Evolutionary conservation across 495 filamentous ascomycete species (phyloP).

Genomic region (Penicillium psychrofluorescens): DNA sequence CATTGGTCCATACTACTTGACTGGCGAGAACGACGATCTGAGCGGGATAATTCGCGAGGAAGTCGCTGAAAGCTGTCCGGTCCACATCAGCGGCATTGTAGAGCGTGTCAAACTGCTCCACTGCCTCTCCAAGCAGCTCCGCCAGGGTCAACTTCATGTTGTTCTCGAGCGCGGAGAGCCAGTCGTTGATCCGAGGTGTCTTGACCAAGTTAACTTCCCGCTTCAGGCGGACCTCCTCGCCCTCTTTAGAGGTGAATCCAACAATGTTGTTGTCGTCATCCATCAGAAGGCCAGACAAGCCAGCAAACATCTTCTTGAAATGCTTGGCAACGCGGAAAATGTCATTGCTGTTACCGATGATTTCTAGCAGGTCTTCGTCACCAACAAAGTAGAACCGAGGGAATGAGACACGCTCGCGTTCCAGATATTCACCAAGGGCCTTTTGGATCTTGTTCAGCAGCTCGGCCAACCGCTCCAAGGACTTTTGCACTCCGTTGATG

Average conservation of each 20-base stretch:
- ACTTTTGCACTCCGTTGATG: conserved; percentile 92
- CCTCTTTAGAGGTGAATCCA: conserved; percentile 93
- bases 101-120: conserved; percentile 62
- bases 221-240: conserved; percentile 80
- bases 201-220: conserved; percentile 86
- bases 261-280: conserved; percentile 84
- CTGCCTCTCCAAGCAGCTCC: conserved; percentile 79
- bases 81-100: conserved; percentile 62
- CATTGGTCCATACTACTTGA: conserved; percentile 88
- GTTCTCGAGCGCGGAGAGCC: conserved; percentile 81
- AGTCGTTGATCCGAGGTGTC: conserved; percentile 95
- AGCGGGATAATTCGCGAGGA: conserved; percentile 74
- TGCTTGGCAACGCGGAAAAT: conserved; percentile 93
- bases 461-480: conserved; percentile 86
- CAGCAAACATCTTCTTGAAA: conserved; percentile 99
- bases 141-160: conserved; percentile 94
- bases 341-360: conserved; percentile 98
- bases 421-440: conserved; percentile 94
- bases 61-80: conserved; percentile 59
- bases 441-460: conserved; percentile 99
- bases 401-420: conserved; percentile 94
- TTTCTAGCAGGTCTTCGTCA: conserved; percentile 97
- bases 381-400: conserved; percentile 99
- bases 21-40: conserved; percentile 94
- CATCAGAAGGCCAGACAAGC: conserved; percentile 80